phyloP scores from a whole-genome alignment of 2,329 filamentous ascomycete species.

The Macrophomina pseudophaseolina region DNA sequence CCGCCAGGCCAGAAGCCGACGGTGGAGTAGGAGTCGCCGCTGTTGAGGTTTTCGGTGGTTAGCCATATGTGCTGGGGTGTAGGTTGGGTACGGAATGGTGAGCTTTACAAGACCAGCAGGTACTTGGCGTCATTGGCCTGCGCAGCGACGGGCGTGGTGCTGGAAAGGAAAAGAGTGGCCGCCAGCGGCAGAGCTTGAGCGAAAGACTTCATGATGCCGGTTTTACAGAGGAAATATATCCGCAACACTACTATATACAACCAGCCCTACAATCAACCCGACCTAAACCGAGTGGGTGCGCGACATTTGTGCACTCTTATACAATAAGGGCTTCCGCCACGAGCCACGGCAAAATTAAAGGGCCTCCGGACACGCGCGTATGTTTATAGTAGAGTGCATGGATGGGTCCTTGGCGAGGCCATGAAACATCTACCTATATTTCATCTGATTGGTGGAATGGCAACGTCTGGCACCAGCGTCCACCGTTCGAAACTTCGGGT shows the following conservation, averaged over 20 bases:
- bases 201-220: conserved; percentile 13
- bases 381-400: conserved; percentile 23
- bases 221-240: no score
- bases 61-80: not conserved
- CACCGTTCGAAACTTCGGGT: conserved; percentile 8
- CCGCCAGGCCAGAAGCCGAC: conserved; percentile 32
- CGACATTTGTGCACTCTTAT: not conserved
- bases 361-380: not conserved
- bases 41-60: conserved; percentile 17
- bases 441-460: conserved; percentile 24
- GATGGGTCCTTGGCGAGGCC: conserved; percentile 1
- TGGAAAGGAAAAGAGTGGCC: conserved; percentile 19
- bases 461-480: conserved; percentile 10
- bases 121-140: conserved; percentile 15
- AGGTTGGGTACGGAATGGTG: not conserved
- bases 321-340: not conserved
- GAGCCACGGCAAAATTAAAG: conserved; percentile 20
- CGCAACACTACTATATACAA: conserved; percentile 12
- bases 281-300: not conserved
- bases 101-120: conserved; percentile 13
- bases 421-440: conserved; percentile 3
- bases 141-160: not conserved
- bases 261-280: conserved; percentile 1
- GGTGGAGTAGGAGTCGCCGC: conserved; percentile 34
- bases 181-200: conserved; percentile 12